Conservation (phyloP, 176 grass and related monocot species). For the Pharus latifolius region DNA sequence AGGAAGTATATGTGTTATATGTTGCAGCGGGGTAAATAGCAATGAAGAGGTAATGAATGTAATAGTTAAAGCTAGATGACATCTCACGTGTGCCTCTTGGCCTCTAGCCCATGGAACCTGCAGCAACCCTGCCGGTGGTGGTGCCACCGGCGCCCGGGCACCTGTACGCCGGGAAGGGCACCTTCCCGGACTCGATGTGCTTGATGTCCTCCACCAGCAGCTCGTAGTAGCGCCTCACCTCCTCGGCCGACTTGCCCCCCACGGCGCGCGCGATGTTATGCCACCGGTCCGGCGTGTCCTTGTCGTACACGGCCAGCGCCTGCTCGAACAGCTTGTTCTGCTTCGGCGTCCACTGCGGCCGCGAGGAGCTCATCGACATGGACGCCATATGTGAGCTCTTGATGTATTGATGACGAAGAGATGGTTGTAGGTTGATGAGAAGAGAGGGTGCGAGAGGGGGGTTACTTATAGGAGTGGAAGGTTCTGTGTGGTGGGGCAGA, state of each 20-base stretch:
- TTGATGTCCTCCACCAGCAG: conserved; percentile 49
- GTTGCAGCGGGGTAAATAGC: no score
- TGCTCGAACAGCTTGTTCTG: conserved; percentile 75
- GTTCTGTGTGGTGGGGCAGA: background rate
- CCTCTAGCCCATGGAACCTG: conserved; percentile 1
- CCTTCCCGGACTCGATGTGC: conserved; percentile 41
- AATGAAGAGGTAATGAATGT: no score
- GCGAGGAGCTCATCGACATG: conserved; percentile 25
- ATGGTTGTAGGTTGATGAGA: background rate
- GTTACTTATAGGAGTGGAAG: conserved; percentile 26
- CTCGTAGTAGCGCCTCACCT: conserved; percentile 53
- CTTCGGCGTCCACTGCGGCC: conserved; percentile 36
- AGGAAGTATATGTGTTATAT: no score
- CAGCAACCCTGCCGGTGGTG: background rate
- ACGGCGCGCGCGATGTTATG: conserved; percentile 57
- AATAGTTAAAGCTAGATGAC: background rate
- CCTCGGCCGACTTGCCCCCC: conserved; percentile 44
- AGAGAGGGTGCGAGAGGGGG: background rate
- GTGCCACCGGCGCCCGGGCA: background rate
- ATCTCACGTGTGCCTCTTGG: conserved; percentile 33
- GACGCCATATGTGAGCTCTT: conserved; percentile 35
- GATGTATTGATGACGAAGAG: background rate
- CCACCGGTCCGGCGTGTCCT: conserved; percentile 60
- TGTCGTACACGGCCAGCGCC: conserved; percentile 51
- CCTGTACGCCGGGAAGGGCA: conserved; percentile 50